Base-by-base conservation (phyloP, 2,329 filamentous ascomycete genomes). In the Fusarium sp. region DNA sequence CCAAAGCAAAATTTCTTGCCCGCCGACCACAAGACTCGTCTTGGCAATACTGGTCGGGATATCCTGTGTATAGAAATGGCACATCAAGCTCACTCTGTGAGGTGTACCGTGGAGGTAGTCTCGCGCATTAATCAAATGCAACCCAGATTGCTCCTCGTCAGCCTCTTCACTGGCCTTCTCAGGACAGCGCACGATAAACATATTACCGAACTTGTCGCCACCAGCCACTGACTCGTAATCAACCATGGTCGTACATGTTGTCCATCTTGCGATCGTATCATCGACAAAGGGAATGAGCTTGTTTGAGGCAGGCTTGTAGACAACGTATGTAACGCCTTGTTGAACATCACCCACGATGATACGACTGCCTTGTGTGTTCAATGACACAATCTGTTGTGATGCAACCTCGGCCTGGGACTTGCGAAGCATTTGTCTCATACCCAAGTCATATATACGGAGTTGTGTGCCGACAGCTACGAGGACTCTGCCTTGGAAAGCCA, bases 191-290 rank as follows among this genome's bases (percentile, higher is more conserved):
- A 99, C 86, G 45, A 99, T 88, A 90, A 94, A 99, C 18, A 99
- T 81, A 75, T 99, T 99, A 65, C 96, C 97, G 71, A 99, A 99
- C 78, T 98, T 98, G 83, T 99, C 96, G 37, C 95, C 95, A 37
- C 95, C 96, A 4, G 94, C 94, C 25, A 93, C 90, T 2, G 96
- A 97, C 78, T 99, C 96, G 79, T 99, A 99, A 81, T 99, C 96
- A 3, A 98, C 90, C 93, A 99, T 97, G 4, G 94, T 88, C 1
- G 92, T 91, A 72, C 92, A 92, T 1, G 93, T 97, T 2, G 93
- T 97, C 93, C 94, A 98, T 31, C 96, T 90, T 52, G 94, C 86
- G 65, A 98, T 87, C 9, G 90, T 91, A 78, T 99, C 96, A 77
- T 99, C 96, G 19, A 88, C 93, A 75, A 99, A 99, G 0, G 95